phyloP scores from a whole-genome alignment of 495 filamentous ascomycete genomes.

The Penicillium waksmanii region DNA sequence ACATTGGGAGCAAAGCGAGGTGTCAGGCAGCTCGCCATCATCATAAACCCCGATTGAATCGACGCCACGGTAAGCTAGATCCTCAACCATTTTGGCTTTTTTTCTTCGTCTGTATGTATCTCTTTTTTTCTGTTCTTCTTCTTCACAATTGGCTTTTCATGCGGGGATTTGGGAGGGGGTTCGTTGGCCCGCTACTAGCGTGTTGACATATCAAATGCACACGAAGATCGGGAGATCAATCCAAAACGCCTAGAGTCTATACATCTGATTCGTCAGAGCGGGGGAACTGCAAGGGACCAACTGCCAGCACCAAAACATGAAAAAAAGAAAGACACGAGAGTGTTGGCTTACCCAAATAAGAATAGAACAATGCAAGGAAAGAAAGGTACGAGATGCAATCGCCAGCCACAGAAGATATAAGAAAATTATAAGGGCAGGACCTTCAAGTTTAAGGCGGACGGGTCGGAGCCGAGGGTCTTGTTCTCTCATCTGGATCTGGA shows the following conservation, averaged over 20 bases:
- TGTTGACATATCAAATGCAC: slow-evolving; percentile 23
- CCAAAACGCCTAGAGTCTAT: slow-evolving; percentile 21
- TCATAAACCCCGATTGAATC: slow-evolving; percentile 18
- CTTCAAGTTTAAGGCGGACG: not conserved
- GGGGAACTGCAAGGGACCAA: slow-evolving; percentile 26
- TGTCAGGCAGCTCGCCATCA: slow-evolving; percentile 26
- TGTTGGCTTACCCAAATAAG: not conserved
- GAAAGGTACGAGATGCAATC: slow-evolving; percentile 20
- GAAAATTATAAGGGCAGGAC: slow-evolving; percentile 3
- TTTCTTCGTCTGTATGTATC: not conserved
- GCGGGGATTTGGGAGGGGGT: slow-evolving; percentile 12
- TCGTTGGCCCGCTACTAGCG: slow-evolving; percentile 20
- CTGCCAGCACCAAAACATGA: not conserved
- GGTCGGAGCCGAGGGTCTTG: slow-evolving; percentile 16
- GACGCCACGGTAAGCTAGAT: slow-evolving; percentile 13
- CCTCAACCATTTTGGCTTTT: slow-evolving; percentile 16
- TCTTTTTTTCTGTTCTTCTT: slow-evolving; percentile 4
- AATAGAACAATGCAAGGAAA: slow-evolving; percentile 12
- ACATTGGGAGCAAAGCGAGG: slow-evolving; percentile 24
- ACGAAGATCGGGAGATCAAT: slow-evolving; percentile 22
- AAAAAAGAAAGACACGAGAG: not conserved
- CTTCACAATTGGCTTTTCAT: slow-evolving; percentile 4
- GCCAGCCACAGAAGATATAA: slow-evolving; percentile 3
- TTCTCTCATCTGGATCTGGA: slow-evolving; percentile 13
- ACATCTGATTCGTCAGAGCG: slow-evolving; percentile 25